Percentiles rank a stretch among this genome's conserved stretches.
These are phyloP conservation scores for Corylus americana DNA, from an alignment of 306 rosid species.

Conservation along the genomic window DNA sequence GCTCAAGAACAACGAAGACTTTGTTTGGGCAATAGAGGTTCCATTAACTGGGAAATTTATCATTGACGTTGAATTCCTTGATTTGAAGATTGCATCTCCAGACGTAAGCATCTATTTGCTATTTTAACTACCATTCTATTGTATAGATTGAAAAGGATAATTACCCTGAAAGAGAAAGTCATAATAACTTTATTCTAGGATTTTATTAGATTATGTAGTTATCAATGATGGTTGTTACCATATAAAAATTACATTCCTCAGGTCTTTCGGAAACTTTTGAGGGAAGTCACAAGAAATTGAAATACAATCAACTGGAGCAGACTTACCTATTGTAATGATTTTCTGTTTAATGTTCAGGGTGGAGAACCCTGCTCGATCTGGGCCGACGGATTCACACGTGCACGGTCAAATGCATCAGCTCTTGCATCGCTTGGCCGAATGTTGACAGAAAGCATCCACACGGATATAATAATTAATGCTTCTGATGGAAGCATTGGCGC, in stretches of 20 bases:
- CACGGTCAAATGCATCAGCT: slow-evolving; percentile 68
- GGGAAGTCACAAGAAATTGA: not conserved
- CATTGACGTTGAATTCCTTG: slow-evolving; percentile 92
- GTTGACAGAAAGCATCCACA: slow-evolving; percentile 86
- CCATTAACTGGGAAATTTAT: slow-evolving; percentile 94
- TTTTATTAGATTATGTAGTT: slow-evolving; percentile 13
- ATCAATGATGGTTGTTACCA: not conserved
- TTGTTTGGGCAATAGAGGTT: slow-evolving; percentile 91
- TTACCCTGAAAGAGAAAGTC: not conserved
- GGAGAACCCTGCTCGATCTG: slow-evolving; percentile 86
- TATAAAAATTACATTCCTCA: slow-evolving; percentile 7
- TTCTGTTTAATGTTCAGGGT: slow-evolving; percentile 43
- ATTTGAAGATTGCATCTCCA: slow-evolving; percentile 73
- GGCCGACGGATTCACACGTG: slow-evolving; percentile 58
- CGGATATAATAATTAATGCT: slow-evolving; percentile 77
- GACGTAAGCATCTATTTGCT: slow-evolving; percentile 40
- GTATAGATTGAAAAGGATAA: slow-evolving; percentile 16
- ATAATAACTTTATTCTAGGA: not conserved
- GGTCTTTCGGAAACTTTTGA: slow-evolving; percentile 11
- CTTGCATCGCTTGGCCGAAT: slow-evolving; percentile 66
- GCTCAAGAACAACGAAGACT: slow-evolving; percentile 82
- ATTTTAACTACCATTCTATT: slow-evolving; percentile 1
- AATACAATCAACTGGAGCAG: not conserved
- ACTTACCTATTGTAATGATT: slow-evolving; percentile 15
- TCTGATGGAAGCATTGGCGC: slow-evolving; percentile 86